Evolutionary conservation across 1,284 basidiomycete genomes (phyloP).

Genomic region (Puccinia horiana): DNA sequence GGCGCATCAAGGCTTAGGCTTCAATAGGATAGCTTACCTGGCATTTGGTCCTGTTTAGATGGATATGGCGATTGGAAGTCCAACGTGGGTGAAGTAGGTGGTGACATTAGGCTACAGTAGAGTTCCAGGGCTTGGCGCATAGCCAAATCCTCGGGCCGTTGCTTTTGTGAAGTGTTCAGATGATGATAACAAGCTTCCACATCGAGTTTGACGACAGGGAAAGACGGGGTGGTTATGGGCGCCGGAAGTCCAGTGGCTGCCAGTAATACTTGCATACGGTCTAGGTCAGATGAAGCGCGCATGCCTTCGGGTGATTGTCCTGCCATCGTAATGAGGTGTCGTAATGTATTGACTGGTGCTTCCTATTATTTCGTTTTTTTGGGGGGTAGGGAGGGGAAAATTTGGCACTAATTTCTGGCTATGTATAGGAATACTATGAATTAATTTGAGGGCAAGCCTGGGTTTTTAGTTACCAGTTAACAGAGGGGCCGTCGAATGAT

Average conservation of each 20-base stretch:
- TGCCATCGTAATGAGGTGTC: not conserved
- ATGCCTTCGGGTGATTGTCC: not conserved
- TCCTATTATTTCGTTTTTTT: too few relatives aligned
- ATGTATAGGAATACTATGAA: not conserved
- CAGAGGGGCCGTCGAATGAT: not conserved
- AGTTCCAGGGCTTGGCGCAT: constrained; percentile 48
- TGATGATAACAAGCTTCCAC: constrained; percentile 32
- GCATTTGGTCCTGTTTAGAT: not conserved
- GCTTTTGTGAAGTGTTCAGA: not conserved
- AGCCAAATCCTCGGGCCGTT: constrained; percentile 29
- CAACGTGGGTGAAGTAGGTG: constrained; percentile 3
- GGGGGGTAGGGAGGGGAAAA: too few relatives aligned
- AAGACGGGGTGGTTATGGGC: not conserved
- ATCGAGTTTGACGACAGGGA: constrained; percentile 6
- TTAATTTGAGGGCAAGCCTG: not conserved
- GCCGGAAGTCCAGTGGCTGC: not conserved
- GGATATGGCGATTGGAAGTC: not conserved
- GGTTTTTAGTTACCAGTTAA: not conserved
- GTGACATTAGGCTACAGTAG: constrained; percentile 37
- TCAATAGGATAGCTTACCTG: not conserved
- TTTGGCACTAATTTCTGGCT: not conserved
- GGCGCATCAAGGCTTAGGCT: not conserved
- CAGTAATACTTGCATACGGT: constrained; percentile 2
- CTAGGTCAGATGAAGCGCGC: not conserved
- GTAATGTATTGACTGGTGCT: too few relatives aligned